A percentile compares a stretch with the other conserved stretches of the same genome.
phyloP scores from a whole-genome alignment of 305 asterid genomes.

The Euphrasia arctica region DNA sequence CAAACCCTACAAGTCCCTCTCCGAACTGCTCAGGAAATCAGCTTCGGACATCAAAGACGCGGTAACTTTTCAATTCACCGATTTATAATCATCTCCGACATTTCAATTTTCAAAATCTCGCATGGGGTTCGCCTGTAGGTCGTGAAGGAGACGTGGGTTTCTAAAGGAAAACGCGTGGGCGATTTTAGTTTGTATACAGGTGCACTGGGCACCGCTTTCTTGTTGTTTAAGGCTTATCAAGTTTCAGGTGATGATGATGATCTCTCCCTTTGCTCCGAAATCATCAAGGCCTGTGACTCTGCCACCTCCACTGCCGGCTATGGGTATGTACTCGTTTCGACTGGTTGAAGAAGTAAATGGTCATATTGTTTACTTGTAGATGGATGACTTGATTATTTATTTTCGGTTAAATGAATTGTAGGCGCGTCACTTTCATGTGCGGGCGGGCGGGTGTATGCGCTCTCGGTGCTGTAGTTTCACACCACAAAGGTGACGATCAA shows the following conservation, averaged over 20 bases:
- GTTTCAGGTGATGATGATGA: conserved; percentile 48
- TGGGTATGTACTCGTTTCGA: conserved; percentile 36
- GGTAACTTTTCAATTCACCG: conserved; percentile 27
- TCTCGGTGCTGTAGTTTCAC: conserved; percentile 82
- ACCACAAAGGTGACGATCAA: conserved; percentile 48
- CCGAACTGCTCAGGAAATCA: conserved; percentile 41
- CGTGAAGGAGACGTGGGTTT: conserved; percentile 68
- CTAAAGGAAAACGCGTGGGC: conserved; percentile 45
- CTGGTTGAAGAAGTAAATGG: too few relatives aligned
- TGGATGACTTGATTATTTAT: background rate
- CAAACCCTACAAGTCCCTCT: conserved; percentile 50
- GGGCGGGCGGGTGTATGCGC: conserved; percentile 79
- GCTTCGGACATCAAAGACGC: conserved; percentile 63
- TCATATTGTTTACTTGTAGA: too few relatives aligned
- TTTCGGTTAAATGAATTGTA: conserved; percentile 25
- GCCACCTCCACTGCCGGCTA: conserved; percentile 65
- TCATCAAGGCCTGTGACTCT: conserved; percentile 55
- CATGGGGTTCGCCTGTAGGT: conserved; percentile 36
- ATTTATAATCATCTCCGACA: background rate
- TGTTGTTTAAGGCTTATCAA: conserved; percentile 73
- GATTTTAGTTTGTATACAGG: conserved; percentile 76
- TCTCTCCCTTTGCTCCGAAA: conserved; percentile 56
- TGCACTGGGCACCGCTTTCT: conserved; percentile 73
- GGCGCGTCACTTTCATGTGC: conserved; percentile 69
- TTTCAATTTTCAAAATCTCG: background rate